phyloP scores from a whole-genome alignment of 495 filamentous ascomycete species.

The Bacidia gigantensis region DNA sequence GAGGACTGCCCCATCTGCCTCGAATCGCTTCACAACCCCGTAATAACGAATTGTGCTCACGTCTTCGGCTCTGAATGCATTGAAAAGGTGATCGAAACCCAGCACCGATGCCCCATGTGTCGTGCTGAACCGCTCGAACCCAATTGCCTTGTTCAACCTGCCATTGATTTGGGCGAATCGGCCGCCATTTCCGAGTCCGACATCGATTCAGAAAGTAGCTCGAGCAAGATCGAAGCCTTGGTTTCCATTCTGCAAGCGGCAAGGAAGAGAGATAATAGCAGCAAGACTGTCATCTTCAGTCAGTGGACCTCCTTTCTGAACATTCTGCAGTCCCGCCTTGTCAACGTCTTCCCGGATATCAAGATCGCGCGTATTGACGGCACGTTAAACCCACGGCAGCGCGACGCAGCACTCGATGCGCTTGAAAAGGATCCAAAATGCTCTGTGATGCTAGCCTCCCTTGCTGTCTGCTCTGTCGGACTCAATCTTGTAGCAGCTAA shows the following conservation, averaged over 20 bases:
- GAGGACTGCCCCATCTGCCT: slow-evolving; percentile 80
- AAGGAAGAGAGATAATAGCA: slow-evolving; percentile 44
- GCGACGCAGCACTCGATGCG: slow-evolving; percentile 54
- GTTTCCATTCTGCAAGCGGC: slow-evolving; percentile 65
- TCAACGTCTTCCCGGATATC: slow-evolving; percentile 32
- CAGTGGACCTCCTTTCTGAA: slow-evolving; percentile 89
- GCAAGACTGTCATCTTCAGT: slow-evolving; percentile 81
- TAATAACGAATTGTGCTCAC: slow-evolving; percentile 85
- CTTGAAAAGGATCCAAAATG: slow-evolving; percentile 56
- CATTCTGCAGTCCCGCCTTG: slow-evolving; percentile 59
- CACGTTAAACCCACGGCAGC: slow-evolving; percentile 51
- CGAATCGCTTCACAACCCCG: slow-evolving; percentile 55
- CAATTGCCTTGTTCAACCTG: slow-evolving; percentile 51
- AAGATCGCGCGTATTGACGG: slow-evolving; percentile 71
- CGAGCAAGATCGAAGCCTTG: slow-evolving; percentile 75
- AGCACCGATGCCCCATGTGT: slow-evolving; percentile 82
- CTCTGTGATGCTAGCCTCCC: slow-evolving; percentile 67
- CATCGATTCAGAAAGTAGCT: slow-evolving; percentile 50
- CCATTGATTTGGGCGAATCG: slow-evolving; percentile 38
- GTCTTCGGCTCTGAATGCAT: slow-evolving; percentile 67
- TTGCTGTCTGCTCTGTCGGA: slow-evolving; percentile 75
- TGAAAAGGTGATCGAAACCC: slow-evolving; percentile 59
- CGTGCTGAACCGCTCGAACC: slow-evolving; percentile 51
- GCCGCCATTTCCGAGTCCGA: slow-evolving; percentile 27
- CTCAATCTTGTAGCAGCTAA: slow-evolving; percentile 82